Evolutionary conservation across 1,284 basidiomycete species (phyloP).

Genomic region (Erythrobasidium hasegawianum): DNA sequence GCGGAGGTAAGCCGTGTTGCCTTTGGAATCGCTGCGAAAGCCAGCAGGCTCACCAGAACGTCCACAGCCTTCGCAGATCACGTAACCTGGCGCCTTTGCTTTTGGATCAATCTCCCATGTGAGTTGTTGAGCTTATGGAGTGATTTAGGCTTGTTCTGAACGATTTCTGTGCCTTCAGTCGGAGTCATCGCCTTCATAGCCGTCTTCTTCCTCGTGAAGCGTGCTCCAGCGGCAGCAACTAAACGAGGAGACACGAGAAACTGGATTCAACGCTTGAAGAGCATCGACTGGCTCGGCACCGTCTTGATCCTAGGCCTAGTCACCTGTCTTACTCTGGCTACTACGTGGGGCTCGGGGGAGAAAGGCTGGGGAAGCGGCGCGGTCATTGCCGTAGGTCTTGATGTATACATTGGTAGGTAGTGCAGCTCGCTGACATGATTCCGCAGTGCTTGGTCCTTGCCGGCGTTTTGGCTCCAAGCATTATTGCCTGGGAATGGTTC

Average conservation of each 20-base stretch:
- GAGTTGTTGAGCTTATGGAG: conserved; percentile 47
- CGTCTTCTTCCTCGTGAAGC: conserved; percentile 37
- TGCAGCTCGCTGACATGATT: too few species aligned
- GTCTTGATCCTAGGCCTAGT: conserved; percentile 43
- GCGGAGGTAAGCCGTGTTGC: conserved; percentile 38
- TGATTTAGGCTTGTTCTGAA: conserved; percentile 30
- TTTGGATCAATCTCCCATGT: conserved; percentile 54
- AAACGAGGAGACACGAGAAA: conserved; percentile 16
- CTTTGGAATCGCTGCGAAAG: too few species aligned
- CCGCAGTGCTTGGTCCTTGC: conserved; percentile 41
- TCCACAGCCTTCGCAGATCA: conserved; percentile 51
- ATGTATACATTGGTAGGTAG: too few species aligned
- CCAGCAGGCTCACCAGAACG: too few species aligned
- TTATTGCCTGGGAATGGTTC: conserved; percentile 43
- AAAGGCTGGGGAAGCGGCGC: conserved; percentile 48
- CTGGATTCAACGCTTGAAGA: conserved; percentile 37
- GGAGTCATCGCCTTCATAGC: conserved; percentile 35
- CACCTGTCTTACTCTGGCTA: conserved; percentile 46
- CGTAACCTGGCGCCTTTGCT: conserved; percentile 53
- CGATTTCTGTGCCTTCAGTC: too few species aligned
- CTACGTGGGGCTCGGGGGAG: conserved; percentile 43
- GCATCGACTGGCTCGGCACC: conserved; percentile 47
- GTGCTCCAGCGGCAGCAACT: conserved; percentile 32
- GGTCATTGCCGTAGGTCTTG: conserved; percentile 45
- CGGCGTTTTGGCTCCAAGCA: conserved; percentile 38